Conservation (phyloP, 129 eudicot genomes). For the Centaurea solstitialis region DNA sequence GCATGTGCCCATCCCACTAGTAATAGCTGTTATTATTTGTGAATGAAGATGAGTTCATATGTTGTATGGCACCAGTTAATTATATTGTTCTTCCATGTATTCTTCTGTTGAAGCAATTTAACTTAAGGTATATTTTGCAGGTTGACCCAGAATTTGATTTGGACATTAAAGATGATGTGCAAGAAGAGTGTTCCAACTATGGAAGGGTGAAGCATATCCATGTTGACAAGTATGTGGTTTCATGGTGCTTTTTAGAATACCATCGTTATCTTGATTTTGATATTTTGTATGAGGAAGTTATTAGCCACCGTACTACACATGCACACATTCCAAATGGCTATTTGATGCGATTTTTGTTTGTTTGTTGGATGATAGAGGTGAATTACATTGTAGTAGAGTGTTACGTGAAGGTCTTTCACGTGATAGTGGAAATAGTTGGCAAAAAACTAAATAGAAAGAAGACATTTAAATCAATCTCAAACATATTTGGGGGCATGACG, state of each 20-base stretch:
- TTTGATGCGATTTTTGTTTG: background rate
- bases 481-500: background rate
- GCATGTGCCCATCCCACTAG: background rate
- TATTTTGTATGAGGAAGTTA: background rate
- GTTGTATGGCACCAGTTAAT: no score
- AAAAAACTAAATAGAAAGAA: background rate
- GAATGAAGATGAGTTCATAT: background rate
- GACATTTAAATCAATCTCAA: background rate
- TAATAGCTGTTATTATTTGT: background rate
- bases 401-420: background rate
- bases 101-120: background rate
- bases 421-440: background rate
- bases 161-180: constrained; percentile 90
- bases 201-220: constrained; percentile 78
- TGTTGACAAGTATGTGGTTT: constrained; percentile 80
- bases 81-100: no score
- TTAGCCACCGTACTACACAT: constrained; percentile 5
- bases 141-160: constrained; percentile 86
- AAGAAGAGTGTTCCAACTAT: constrained; percentile 87
- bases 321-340: background rate
- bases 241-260: background rate
- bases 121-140: constrained; percentile 44
- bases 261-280: background rate
- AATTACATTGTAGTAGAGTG: background rate
- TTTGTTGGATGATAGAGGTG: background rate